Conservation (phyloP, 2,329 filamentous ascomycete species). For the Neopestalotiopsis sp. region DNA sequence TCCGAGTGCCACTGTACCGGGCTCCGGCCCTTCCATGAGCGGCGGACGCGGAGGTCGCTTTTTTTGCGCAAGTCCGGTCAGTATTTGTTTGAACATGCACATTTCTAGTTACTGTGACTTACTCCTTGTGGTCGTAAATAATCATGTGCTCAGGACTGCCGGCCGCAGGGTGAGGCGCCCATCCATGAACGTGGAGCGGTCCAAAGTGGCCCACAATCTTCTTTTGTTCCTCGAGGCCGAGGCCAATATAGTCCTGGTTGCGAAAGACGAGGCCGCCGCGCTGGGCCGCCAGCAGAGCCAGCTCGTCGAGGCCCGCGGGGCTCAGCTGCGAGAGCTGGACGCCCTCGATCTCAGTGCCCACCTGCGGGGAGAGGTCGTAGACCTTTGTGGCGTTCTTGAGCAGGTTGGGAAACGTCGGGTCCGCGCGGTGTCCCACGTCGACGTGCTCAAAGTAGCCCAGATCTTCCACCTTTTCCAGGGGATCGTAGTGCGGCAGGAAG, state of each 20-base stretch:
- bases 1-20: slow-evolving; percentile 33
- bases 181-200: slow-evolving; percentile 28
- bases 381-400: slow-evolving; percentile 16
- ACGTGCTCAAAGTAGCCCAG: slow-evolving; percentile 23
- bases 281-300: slow-evolving; percentile 29
- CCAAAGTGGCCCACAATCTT: slow-evolving; percentile 29
- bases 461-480: slow-evolving; percentile 27
- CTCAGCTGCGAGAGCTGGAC: slow-evolving; percentile 25
- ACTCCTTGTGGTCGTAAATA: slow-evolving; percentile 30
- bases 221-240: slow-evolving; percentile 31
- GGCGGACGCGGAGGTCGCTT: slow-evolving; percentile 25
- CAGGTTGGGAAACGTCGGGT: slow-evolving; percentile 9
- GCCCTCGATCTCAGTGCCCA: slow-evolving; percentile 25
- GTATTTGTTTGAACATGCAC: not conserved
- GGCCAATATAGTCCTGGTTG: slow-evolving; percentile 28
- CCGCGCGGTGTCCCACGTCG: slow-evolving; percentile 11
- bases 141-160: slow-evolving; percentile 30
- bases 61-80: slow-evolving; percentile 4
- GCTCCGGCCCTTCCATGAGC: slow-evolving; percentile 28
- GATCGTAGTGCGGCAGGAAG: slow-evolving; percentile 28
- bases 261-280: slow-evolving; percentile 29
- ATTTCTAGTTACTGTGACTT: not conserved
- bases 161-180: slow-evolving; percentile 27
- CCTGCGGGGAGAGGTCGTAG: slow-evolving; percentile 21
- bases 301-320: slow-evolving; percentile 25